phyloP scores from a whole-genome alignment of 1,284 basidiomycete genomes.

The Ustilago xerochloae region DNA sequence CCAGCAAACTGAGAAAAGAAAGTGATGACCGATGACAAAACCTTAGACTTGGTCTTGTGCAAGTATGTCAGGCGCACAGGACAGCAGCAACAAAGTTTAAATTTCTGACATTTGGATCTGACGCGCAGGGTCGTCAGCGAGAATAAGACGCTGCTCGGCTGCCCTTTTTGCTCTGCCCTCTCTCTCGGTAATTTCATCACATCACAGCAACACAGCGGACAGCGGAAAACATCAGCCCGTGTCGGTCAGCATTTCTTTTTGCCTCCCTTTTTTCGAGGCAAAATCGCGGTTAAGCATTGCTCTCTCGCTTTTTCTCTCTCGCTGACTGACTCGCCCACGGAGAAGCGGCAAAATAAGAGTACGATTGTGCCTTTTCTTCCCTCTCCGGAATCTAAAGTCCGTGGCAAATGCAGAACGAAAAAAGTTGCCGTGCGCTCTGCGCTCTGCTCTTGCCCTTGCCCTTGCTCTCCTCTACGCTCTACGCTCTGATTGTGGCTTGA shows the following conservation, averaged over 20 bases:
- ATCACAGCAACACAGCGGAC: neutral
- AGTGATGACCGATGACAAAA: conserved; percentile 7
- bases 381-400: conserved; percentile 20
- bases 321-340: conserved; percentile 1
- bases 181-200: neutral
- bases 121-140: too few species aligned
- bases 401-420: conserved; percentile 3
- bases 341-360: neutral
- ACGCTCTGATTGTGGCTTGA: neutral
- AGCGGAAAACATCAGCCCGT: conserved; percentile 4
- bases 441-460: neutral
- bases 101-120: too few species aligned
- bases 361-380: neutral
- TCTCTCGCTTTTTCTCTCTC: too few species aligned
- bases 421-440: neutral
- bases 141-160: neutral
- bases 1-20: too few species aligned
- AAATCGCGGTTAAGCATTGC: too few species aligned
- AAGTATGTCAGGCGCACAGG: too few species aligned
- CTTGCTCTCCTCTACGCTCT: too few species aligned
- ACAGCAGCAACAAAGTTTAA: too few species aligned
- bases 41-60: too few species aligned
- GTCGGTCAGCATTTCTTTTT: conserved; percentile 2
- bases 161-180: too few species aligned
- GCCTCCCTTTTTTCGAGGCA: too few species aligned